Evolutionary conservation across 2,329 filamentous ascomycete species (phyloP).

Genomic region (Verticillium nubilum): DNA sequence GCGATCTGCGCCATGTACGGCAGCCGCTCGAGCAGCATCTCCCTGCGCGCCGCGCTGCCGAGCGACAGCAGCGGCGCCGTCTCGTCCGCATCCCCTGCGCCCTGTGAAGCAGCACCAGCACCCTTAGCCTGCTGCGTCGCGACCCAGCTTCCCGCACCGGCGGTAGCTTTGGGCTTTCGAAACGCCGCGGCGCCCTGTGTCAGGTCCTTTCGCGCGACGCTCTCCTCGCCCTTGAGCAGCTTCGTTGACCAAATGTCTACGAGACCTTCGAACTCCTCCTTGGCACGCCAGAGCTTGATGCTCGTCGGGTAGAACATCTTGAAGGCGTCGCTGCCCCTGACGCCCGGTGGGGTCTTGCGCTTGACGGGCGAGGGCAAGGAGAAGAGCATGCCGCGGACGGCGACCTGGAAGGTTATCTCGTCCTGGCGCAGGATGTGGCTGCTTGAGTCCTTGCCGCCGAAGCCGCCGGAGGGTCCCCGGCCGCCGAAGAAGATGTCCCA

Average conservation of each 20-base stretch:
- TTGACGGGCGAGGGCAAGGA: slow-evolving; percentile 82
- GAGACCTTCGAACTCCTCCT: slow-evolving; percentile 73
- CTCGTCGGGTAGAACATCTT: slow-evolving; percentile 92
- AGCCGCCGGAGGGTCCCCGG: slow-evolving; percentile 43
- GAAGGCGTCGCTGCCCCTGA: slow-evolving; percentile 55
- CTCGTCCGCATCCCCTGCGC: slow-evolving; percentile 10
- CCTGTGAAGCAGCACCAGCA: neutral
- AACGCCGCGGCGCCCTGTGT: slow-evolving; percentile 45
- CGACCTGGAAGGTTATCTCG: slow-evolving; percentile 89
- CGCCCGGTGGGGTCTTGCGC: slow-evolving; percentile 44
- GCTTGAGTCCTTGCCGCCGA: slow-evolving; percentile 48
- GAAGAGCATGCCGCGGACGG: slow-evolving; percentile 80
- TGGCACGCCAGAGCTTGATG: slow-evolving; percentile 75
- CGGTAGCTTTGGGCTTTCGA: slow-evolving; percentile 29
- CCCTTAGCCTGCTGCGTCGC: slow-evolving; percentile 12
- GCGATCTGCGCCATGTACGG: slow-evolving; percentile 76
- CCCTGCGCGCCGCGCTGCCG: slow-evolving; percentile 61
- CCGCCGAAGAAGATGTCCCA: slow-evolving; percentile 63
- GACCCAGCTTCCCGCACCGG: slow-evolving; percentile 21
- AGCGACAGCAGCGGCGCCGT: slow-evolving; percentile 46
- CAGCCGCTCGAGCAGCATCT: slow-evolving; percentile 77
- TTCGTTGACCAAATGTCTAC: slow-evolving; percentile 64
- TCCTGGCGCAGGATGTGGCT: slow-evolving; percentile 81
- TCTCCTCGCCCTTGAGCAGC: slow-evolving; percentile 49
- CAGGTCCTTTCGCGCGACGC: slow-evolving; percentile 28